Percentiles rank a stretch among this genome's conserved stretches.
Evolutionary conservation across 345 rosid species (phyloP).

Genomic region (Mangifera indica): DNA sequence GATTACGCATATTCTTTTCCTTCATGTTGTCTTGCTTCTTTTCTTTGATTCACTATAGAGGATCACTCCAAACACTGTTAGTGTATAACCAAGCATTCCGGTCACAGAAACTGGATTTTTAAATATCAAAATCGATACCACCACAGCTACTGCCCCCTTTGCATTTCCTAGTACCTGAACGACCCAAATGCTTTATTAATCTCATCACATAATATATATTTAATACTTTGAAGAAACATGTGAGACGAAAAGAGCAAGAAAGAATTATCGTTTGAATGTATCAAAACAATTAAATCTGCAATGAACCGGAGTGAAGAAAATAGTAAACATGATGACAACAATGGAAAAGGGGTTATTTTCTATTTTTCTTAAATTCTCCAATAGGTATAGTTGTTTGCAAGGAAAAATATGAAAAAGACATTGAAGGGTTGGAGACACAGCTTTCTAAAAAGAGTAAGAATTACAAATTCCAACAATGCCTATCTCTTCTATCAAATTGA

Average conservation of each 20-base stretch:
- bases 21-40: slow-evolving; percentile 48
- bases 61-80: slow-evolving; percentile 86
- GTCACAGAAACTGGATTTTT: slow-evolving; percentile 93
- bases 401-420: not conserved
- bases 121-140: slow-evolving; percentile 88
- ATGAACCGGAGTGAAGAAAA: not conserved
- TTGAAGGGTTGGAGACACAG: not conserved
- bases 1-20: not conserved
- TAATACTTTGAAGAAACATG: not conserved
- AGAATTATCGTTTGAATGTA: not conserved
- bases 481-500: not conserved
- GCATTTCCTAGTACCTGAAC: slow-evolving; percentile 95
- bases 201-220: not conserved
- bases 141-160: slow-evolving; percentile 98
- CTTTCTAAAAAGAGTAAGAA: not conserved
- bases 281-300: not conserved
- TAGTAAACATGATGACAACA: not conserved
- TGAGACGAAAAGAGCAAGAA: not conserved
- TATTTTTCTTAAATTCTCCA: too few relatives aligned
- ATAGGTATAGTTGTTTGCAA: too few relatives aligned
- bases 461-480: not conserved
- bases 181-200: slow-evolving; percentile 11
- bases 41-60: slow-evolving; percentile 98
- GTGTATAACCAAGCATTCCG: slow-evolving; percentile 91
- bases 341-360: too few relatives aligned